A percentile compares a stretch with the other conserved stretches of the same genome.
phyloP scores from a whole-genome alignment of 2,329 filamentous ascomycete species.

The Paecilomyces fulvus region DNA sequence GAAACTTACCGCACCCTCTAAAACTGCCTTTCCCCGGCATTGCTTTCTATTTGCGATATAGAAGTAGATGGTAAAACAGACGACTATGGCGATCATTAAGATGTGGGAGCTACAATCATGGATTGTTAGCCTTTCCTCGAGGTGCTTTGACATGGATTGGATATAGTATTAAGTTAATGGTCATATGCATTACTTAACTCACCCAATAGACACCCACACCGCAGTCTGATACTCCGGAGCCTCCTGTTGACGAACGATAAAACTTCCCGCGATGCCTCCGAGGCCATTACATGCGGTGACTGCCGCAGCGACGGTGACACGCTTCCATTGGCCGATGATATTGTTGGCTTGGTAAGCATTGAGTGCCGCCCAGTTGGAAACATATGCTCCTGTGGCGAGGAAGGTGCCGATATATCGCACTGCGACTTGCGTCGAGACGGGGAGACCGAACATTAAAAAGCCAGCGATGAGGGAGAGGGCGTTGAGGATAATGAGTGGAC shows the following conservation, averaged over 20 bases:
- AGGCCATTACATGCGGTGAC: conserved; percentile 55
- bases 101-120: conserved; percentile 41
- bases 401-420: conserved; percentile 58
- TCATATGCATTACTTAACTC: conserved; percentile 3
- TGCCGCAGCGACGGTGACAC: conserved; percentile 52
- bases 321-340: conserved; percentile 56
- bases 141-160: not conserved
- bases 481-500: conserved; percentile 58
- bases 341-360: conserved; percentile 58
- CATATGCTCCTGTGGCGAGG: conserved; percentile 59
- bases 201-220: conserved; percentile 58
- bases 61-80: conserved; percentile 46
- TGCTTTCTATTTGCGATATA: conserved; percentile 44
- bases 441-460: conserved; percentile 58
- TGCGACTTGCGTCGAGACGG: conserved; percentile 43
- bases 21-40: conserved; percentile 36
- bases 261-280: conserved; percentile 57
- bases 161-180: too few species aligned
- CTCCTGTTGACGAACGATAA: conserved; percentile 54
- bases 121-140: not conserved
- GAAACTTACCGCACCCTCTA: conserved; percentile 39
- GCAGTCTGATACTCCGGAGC: conserved; percentile 57
- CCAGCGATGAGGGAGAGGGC: conserved; percentile 52
- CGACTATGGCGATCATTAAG: conserved; percentile 49
- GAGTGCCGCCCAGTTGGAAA: conserved; percentile 61